A percentile compares a stretch with the other conserved stretches of the same genome.
These are phyloP conservation scores for Torulaspora indica DNA, from an alignment of 805 yeast genomes.

Conservation along the genomic window DNA sequence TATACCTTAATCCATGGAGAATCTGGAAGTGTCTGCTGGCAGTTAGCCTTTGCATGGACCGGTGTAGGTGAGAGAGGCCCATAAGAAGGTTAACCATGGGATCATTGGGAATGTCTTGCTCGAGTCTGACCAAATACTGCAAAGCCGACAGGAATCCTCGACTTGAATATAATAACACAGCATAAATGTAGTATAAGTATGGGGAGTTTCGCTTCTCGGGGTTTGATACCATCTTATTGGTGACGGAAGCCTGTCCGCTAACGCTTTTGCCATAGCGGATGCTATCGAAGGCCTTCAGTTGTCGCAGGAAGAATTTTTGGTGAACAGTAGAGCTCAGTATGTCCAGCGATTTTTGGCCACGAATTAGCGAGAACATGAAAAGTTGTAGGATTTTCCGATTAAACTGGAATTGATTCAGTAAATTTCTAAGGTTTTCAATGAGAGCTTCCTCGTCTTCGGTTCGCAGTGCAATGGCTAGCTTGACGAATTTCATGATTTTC, in stretches of 20 bases:
- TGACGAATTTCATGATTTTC: conserved; percentile 57
- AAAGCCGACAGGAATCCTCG: conserved; percentile 79
- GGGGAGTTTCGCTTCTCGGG: conserved; percentile 50
- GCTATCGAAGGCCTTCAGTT: conserved; percentile 83
- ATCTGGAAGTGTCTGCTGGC: conserved; percentile 82
- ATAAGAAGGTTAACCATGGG: conserved; percentile 72
- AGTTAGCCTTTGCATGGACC: conserved; percentile 88
- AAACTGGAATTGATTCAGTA: conserved; percentile 70
- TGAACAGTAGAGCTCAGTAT: conserved; percentile 72
- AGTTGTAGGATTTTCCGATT: conserved; percentile 61
- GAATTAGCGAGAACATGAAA: conserved; percentile 59
- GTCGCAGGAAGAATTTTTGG: conserved; percentile 86
- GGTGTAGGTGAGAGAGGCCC: conserved; percentile 78
- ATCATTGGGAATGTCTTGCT: conserved; percentile 61
- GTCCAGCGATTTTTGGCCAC: conserved; percentile 53
- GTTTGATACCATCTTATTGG: conserved; percentile 45
- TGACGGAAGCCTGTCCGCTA: conserved; percentile 73
- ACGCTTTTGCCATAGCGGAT: conserved; percentile 49
- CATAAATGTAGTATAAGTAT: conserved; percentile 71
- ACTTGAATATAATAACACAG: conserved; percentile 73
- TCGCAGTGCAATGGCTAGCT: conserved; percentile 53
- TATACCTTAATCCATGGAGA: conserved; percentile 76
- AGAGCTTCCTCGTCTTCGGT: conserved; percentile 51
- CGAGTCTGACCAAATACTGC: conserved; percentile 69
- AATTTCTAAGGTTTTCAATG: conserved; percentile 54